phyloP scores from a whole-genome alignment of 225 moss, liverwort and hornwort genomes.

The Ulota crispa region DNA sequence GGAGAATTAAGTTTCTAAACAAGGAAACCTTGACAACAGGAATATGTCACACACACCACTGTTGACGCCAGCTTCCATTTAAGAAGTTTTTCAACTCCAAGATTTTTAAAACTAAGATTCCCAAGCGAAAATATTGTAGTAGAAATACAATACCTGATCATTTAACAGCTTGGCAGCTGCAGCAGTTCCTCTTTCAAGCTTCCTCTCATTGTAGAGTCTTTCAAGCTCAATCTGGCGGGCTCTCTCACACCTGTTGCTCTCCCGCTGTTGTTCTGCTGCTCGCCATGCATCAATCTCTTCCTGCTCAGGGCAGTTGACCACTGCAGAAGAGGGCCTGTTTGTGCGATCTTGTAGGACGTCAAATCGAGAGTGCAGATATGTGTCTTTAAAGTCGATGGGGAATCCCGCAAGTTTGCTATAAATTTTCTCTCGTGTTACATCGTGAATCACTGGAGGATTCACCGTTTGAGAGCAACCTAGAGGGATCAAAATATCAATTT shows the following conservation, averaged over 20 bases:
- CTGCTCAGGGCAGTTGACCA: constrained; percentile 41
- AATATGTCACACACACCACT: not conserved
- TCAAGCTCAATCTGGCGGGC: constrained; percentile 68
- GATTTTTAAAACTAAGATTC: not conserved
- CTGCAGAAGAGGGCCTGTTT: constrained; percentile 47
- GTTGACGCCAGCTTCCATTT: not conserved
- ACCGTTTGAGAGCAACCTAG: constrained; percentile 52
- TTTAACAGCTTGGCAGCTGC: constrained; percentile 62
- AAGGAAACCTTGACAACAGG: not conserved
- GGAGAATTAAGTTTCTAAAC: not conserved
- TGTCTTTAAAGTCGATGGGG: constrained; percentile 86
- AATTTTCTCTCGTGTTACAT: constrained; percentile 55
- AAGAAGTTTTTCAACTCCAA: constrained; percentile 8
- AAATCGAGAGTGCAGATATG: constrained; percentile 86
- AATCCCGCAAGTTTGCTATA: constrained; percentile 68
- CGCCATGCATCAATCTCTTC: constrained; percentile 73
- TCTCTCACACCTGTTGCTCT: constrained; percentile 61
- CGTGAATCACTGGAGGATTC: constrained; percentile 48
- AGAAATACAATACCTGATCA: constrained; percentile 46
- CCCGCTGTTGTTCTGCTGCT: constrained; percentile 72
- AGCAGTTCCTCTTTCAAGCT: constrained; percentile 74
- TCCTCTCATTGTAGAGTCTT: constrained; percentile 68
- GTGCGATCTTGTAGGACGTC: constrained; percentile 74
- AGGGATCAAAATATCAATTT: constrained; percentile 24
- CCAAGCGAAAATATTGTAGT: not conserved